Base-by-base conservation (phyloP, 768 basidiomycete species). In the Macrocybe gigantea region DNA sequence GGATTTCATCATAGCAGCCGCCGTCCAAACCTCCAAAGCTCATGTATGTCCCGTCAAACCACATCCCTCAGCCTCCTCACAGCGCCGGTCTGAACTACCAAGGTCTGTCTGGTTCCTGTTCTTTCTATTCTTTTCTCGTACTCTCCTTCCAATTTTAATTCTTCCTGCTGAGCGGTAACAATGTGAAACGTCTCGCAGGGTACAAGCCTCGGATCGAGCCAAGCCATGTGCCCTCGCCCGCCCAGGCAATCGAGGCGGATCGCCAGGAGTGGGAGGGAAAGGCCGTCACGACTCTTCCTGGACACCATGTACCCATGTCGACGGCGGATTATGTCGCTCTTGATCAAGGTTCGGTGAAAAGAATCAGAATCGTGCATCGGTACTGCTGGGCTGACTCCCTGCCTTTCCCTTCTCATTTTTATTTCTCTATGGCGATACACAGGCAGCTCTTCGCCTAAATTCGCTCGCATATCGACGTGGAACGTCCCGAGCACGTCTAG, bases 381-480 rank as follows among this genome's bases (percentile, higher is more conserved):
- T 22, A n/a, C 22, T 22, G 22, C 22, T 22, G 22, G 22, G 22
- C 22, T 22, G 22, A 22, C 22, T 22, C 22, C 43, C 13, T 32
- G 10, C 11, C 36, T 10, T n/a, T 14, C 36, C 29, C 39, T n/a
- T 48, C 15, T 4, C 22, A 22, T 36, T 42, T 31, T 8, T 35
- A 31, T 14, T 37, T 12, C 39, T 47, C 37, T 32, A 45, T 40
- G n/a, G 35, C n/a, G 22, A 44, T 32, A 6, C 36, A 38, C 54
- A 80, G 78, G 95, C 49, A 97, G 95, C 66, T 88, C 93, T 3
- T 89, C 88, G 10, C 96, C 96, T 6, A 88, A 88, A 59, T 92
- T 88, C 63, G 75, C 95, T 40, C 84, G 96, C 33, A 73, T 91
- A 48, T 86, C 96, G 11, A 91, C 93, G 5, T 93, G 93, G 81